Evolutionary conservation across 768 basidiomycete genomes (phyloP), one percentile per base, ranked within the genome.

Genomic region (Phylloporus sp.): DNA sequence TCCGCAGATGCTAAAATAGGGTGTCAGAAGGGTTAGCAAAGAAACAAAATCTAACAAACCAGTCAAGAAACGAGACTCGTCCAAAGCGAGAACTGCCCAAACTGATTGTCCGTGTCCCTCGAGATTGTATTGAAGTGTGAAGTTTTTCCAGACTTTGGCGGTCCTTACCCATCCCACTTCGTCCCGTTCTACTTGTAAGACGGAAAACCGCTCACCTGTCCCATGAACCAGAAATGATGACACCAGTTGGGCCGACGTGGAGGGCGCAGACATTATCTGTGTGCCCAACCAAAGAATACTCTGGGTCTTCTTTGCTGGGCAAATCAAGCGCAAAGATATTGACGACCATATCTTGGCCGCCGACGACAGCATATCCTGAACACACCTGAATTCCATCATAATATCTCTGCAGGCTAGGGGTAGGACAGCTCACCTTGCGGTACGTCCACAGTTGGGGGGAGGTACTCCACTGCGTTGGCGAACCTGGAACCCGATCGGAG

Each of bases 171-270:
- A n/a, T 32, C 31, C 46, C 34, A 9, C n/a, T 38, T 33, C 9
- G 52, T 41, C 32, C n/a, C 18, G 28, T 41, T 27, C 26, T 9
- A 20, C 11, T 26, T 27, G n/a, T 21, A 24, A 38, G 32, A 36
- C 9, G 29, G 41, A 37, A 37, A 33, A 41, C 14, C 10, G 68
- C 80, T 67, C 58, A 95, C 95, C 78, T 87, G 70, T 98, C 96
- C 96, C 96, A 99, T 34, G 91, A 95, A 17, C 96, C 96, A 8
- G 90, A 94, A 47, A 96, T 81, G 50, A 98, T 84, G 40, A 79
- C 74, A 14, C 90, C 90, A 38, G 76, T 75, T 9, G 77, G 67
- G 9, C 80, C 79, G 5, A 82, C 78, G 59, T 90, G 77, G 46
- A 99, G 71, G 18, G 89, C 77, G 65, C 94, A 98, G 28, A 98